Base-by-base conservation (phyloP, 2,329 filamentous ascomycete species). In the Teratosphaeria epicoccoides region DNA sequence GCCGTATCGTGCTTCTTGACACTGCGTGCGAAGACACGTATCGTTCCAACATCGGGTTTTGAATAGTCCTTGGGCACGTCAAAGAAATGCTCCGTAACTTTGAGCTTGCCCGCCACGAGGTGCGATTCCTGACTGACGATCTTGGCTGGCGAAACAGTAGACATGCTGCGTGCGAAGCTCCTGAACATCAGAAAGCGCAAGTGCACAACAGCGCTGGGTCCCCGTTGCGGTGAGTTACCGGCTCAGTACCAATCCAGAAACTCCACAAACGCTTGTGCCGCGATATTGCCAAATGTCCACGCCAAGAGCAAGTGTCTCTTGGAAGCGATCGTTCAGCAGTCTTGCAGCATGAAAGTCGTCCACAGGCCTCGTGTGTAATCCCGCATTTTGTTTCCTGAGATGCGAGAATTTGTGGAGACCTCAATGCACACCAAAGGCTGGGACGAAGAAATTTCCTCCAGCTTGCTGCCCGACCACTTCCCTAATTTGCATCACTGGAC, bases 1-100 rank as follows among this genome's bases (percentile, higher is more conserved):
- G 79, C 43, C 80, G 78, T 76, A 57, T 88, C 83, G 52, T 82
- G 73, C 60, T 83, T 86, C 50, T 78, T 74, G 14, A 84, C 86
- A 49, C 80, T 84, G 49, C 88, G 84, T 28, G 80, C 89, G 68
- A 95, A 96, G 29, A 96, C 74, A 51, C 79, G 81, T 55, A 96
- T 76, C 4, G 74, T 81, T 46, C 78, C 79, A 45, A 77, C 78
- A 12, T 60, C 50, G 1, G 82, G 81, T 50, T 82, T 78, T 68
- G 46, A 48, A 37, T 95, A 86, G 71, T 95, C 86, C 55, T 87
- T 77, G 3, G 90, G 89, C 10, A 95, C 89, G 59, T 88, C 79
- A 69, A 95, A 95, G 73, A 88, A 85, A 62, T 91, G 78, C 67
- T 95, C 89, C 2, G 85, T 85, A 55, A 94, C 79, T 54, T 79